Conservation (phyloP, 1,139 yeast species). For the Pneumocystis jirovecii region DNA sequence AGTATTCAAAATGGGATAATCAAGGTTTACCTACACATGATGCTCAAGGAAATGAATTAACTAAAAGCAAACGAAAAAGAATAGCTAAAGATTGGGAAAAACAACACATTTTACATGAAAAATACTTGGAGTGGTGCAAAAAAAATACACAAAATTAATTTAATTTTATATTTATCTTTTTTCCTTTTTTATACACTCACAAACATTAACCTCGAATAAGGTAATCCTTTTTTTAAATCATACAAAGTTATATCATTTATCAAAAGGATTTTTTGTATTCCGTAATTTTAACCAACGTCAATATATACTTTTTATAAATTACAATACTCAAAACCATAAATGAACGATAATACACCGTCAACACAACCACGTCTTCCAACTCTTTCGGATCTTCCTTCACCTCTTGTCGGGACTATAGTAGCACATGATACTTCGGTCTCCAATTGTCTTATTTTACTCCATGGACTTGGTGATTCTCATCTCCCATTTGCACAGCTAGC, state of each 20-base stretch:
- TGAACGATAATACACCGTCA: not conserved
- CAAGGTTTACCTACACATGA: conserved; percentile 67
- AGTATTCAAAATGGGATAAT: conserved; percentile 68
- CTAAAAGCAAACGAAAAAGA: conserved; percentile 77
- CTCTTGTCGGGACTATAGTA: not conserved
- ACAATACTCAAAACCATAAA: too few species aligned
- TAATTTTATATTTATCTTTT: not conserved
- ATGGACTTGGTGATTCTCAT: not conserved
- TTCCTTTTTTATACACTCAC: too few species aligned
- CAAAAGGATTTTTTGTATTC: not conserved
- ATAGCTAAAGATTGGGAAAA: conserved; percentile 58
- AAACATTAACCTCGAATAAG: not conserved
- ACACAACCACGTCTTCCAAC: not conserved
- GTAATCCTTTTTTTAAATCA: too few species aligned
- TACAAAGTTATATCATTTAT: not conserved
- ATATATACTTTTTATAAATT: too few species aligned
- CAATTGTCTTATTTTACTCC: not conserved
- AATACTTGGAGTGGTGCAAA: conserved; percentile 27
- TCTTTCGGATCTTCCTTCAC: not conserved
- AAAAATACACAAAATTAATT: not conserved
- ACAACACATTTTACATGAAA: conserved; percentile 70
- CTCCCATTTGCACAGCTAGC: not conserved
- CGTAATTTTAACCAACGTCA: not conserved
- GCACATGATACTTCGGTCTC: not conserved
- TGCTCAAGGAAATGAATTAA: conserved; percentile 56